A percentile compares a stretch with the other conserved stretches of the same genome.
Evolutionary conservation across 73 alveolate species (phyloP).

Genomic region (Tetrahymena elliotti): DNA sequence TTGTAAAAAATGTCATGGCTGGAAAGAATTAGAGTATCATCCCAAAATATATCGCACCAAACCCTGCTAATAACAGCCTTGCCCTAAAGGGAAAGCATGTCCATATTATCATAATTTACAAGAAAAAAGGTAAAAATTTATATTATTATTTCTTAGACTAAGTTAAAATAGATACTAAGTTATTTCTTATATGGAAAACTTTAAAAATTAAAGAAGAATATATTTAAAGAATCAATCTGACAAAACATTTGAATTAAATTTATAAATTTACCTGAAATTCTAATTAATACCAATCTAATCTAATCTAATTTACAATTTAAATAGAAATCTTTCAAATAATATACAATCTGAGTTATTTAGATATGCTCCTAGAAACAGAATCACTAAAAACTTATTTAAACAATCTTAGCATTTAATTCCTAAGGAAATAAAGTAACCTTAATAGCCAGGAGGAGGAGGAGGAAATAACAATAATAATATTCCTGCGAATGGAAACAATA

Average conservation of each 20-base stretch:
- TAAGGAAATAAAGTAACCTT: neutral
- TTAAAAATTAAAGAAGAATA: no score
- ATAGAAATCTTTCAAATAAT: neutral
- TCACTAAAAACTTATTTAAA: neutral
- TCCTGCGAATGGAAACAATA: neutral
- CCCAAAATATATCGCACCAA: slow-evolving; percentile 46
- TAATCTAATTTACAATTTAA: neutral
- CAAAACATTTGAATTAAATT: no score
- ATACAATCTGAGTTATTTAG: neutral
- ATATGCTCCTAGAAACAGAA: neutral
- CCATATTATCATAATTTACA: slow-evolving; percentile 16
- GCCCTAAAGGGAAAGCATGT: slow-evolving; percentile 18
- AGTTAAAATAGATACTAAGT: no score
- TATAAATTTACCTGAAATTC: neutral
- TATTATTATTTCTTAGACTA: no score
- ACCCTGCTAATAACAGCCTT: slow-evolving; percentile 14
- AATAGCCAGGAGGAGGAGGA: neutral
- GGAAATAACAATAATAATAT: no score
- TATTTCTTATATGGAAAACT: no score
- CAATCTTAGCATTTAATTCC: neutral
- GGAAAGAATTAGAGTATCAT: slow-evolving; percentile 58
- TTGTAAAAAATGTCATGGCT: slow-evolving; percentile 59
- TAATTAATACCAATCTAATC: neutral
- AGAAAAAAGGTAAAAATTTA: slow-evolving; percentile 12
- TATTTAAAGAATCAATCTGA: no score